phyloP scores from a whole-genome alignment of 768 basidiomycete species.

The Boletus rufocinnamomeus region DNA sequence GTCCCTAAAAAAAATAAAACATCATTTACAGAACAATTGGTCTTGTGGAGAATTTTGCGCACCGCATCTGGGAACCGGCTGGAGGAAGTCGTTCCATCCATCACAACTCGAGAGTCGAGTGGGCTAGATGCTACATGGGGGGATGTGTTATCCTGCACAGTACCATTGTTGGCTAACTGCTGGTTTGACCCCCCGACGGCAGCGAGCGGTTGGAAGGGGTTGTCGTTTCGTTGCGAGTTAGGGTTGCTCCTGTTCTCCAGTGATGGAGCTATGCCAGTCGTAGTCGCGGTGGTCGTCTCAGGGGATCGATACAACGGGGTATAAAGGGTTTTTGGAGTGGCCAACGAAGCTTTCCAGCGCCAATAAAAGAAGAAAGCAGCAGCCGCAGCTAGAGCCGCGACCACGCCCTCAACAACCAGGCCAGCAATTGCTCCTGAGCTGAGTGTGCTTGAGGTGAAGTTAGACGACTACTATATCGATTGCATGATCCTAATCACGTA shows the following conservation, averaged over 20 bases:
- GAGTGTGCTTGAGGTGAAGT: constrained; percentile 16
- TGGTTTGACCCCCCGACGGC: background rate
- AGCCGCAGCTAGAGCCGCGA: constrained; percentile 17
- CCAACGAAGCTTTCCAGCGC: constrained; percentile 23
- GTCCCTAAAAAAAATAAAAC: constrained; percentile 8
- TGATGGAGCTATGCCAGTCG: constrained; percentile 13
- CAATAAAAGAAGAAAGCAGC: constrained; percentile 24
- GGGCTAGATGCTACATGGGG: background rate
- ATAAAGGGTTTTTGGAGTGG: constrained; percentile 2
- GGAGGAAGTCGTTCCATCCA: background rate
- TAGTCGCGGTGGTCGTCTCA: constrained; percentile 1
- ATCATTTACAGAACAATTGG: background rate
- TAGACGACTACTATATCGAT: background rate
- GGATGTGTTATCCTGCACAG: background rate
- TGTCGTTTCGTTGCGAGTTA: background rate
- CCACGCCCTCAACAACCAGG: constrained; percentile 16
- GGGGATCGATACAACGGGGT: constrained; percentile 6
- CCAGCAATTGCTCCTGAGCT: constrained; percentile 29
- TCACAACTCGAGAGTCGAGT: background rate
- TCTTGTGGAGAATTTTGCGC: background rate
- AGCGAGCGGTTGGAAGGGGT: constrained; percentile 1
- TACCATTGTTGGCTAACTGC: background rate
- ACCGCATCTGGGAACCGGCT: constrained; percentile 11
- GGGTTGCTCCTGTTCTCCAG: constrained; percentile 6
- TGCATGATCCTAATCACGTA: constrained; percentile 6